Conservation (phyloP, 306 rosid species). For the Cucumis sativus region DNA sequence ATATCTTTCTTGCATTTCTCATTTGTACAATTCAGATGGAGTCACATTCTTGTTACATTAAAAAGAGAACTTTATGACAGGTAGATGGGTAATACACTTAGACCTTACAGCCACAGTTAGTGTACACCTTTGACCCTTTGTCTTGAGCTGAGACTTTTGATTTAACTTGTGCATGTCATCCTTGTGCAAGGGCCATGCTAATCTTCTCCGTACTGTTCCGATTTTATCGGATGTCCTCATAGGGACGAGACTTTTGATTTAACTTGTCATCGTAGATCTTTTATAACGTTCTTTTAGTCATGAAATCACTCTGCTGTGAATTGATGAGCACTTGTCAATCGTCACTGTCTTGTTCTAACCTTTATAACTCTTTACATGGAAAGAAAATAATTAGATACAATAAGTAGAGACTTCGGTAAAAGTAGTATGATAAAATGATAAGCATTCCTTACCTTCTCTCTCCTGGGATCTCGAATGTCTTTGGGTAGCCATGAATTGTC, state of each 20-base stretch:
- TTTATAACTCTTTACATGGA: background rate
- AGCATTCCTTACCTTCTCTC: background rate
- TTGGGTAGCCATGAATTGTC: background rate
- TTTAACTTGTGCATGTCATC: no score
- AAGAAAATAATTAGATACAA: background rate
- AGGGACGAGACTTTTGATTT: background rate
- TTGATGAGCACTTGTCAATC: background rate
- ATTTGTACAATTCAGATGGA: background rate
- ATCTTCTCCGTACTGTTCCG: no score
- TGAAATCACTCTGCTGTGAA: background rate
- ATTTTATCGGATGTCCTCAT: no score
- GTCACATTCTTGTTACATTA: background rate
- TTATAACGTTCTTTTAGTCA: background rate
- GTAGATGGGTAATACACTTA: background rate
- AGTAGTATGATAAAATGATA: background rate
- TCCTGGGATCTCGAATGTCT: background rate
- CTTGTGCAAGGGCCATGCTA: no score
- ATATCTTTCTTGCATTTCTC: background rate
- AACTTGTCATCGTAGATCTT: background rate
- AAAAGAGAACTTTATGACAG: background rate
- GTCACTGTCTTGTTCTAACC: background rate
- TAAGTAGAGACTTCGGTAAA: background rate
- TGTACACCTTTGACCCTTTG: background rate
- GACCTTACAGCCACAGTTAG: background rate
- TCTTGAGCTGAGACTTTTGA: background rate